Base-by-base conservation (phyloP, 1,139 yeast species). In the Taphrina flavorubra region DNA sequence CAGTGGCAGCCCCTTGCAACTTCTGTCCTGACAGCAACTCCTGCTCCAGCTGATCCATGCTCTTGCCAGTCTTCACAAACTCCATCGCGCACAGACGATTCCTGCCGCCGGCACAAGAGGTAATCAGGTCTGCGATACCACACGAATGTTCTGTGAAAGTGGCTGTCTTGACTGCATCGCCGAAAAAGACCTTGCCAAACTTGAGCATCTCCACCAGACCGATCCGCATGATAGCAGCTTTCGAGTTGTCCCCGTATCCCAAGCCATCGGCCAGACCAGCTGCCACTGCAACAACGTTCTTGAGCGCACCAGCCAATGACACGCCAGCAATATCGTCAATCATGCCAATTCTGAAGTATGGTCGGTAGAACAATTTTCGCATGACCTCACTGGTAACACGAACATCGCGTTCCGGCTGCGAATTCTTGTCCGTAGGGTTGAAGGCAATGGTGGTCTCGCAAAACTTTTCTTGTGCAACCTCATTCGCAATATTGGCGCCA, bases 181-280 rank as follows among this genome's bases (percentile, higher is more conserved):
- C 89, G 83, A 87, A 87, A 77, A 85, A 85, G 73, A 84, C 84
- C 75, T 86, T 84, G 65, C 96, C 95, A 78, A 92, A 92, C 79
- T 85, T 85, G 78, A 91, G 88, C 80, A 88, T 90, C 81, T 92
- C 98, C 76, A 87, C 83, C 70, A 92, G 80, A 64, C 98, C 98
- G 74, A 95, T 87, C 81, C 98, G 87, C 92, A 92, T 91, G 75
- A 92, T 86, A 65, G 97, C 97, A 65, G 97, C 89, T 80, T 92
- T 90, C 74, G 98, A 97, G 77, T 92, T 92, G 81, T 91, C 97
- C 78, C 98, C 98, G 97, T 98, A 92, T 70, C 96, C 97, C 71
- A 89, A 84, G 74, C 97, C 97, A 80, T 90, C 97, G 71, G 92
- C 97, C 77, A 92, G 89, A 68, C 97, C 98, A 69, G 95, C 97